Percentiles rank a stretch among this genome's conserved stretches.
These are phyloP conservation scores for Kodamaea jinghongensis DNA, from an alignment of 805 yeast genomes.

Conservation along the genomic window DNA sequence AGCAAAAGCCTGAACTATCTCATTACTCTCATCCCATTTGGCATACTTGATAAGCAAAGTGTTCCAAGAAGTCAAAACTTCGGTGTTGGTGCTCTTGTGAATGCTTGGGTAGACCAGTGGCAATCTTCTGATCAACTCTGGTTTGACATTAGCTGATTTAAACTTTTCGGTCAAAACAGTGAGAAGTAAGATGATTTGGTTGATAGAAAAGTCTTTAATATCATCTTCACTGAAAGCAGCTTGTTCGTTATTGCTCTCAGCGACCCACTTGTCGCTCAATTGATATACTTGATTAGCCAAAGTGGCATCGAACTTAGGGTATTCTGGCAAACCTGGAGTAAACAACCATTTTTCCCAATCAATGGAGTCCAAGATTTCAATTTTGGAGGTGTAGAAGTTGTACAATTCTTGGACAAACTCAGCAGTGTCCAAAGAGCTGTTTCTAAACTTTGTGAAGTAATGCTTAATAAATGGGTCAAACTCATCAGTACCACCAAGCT, in stretches of 20 bases:
- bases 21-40: slow-evolving; percentile 12
- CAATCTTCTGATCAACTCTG: slow-evolving; percentile 14
- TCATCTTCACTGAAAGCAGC: slow-evolving; percentile 9
- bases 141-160: slow-evolving; percentile 5
- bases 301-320: slow-evolving; percentile 26
- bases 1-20: slow-evolving; percentile 20
- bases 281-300: slow-evolving; percentile 27
- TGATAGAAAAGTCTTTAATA: slow-evolving; percentile 19
- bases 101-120: slow-evolving; percentile 20
- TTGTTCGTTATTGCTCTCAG: neutral
- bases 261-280: slow-evolving; percentile 23
- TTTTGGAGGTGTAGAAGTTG: slow-evolving; percentile 23
- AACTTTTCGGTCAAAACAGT: slow-evolving; percentile 20
- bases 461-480: slow-evolving; percentile 30
- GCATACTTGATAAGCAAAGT: slow-evolving; percentile 25
- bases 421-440: slow-evolving; percentile 25
- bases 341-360: slow-evolving; percentile 31
- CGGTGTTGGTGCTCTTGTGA: slow-evolving; percentile 21
- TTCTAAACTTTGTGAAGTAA: slow-evolving; percentile 28
- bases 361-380: slow-evolving; percentile 19
- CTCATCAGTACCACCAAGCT: slow-evolving; percentile 21
- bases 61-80: slow-evolving; percentile 23
- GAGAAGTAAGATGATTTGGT: slow-evolving; percentile 26
- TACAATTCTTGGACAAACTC: slow-evolving; percentile 26
- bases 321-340: slow-evolving; percentile 23